These are phyloP conservation scores for Ensete glaucum DNA, from an alignment of 176 grass and related monocot species.

Conservation along the genomic window DNA sequence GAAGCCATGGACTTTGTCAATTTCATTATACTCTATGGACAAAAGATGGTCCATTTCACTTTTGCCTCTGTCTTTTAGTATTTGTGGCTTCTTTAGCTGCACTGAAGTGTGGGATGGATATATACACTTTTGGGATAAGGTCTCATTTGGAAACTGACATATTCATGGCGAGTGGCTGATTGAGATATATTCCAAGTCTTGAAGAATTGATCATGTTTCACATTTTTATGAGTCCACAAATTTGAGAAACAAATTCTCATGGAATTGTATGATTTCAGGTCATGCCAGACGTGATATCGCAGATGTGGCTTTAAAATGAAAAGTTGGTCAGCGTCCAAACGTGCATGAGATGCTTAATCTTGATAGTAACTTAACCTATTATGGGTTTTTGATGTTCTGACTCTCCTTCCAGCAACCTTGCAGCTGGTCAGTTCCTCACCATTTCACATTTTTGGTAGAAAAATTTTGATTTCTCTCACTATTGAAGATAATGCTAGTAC, in stretches of 20 bases:
- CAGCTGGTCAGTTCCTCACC: too few relatives aligned
- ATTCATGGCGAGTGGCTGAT: constrained; percentile 59
- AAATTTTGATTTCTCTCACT: too few relatives aligned
- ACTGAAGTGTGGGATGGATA: constrained; percentile 66
- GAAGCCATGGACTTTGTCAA: constrained; percentile 64
- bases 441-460: too few relatives aligned
- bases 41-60: constrained; percentile 52
- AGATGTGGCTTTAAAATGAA: constrained; percentile 44
- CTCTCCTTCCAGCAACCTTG: too few relatives aligned
- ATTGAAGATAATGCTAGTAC: too few relatives aligned
- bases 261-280: constrained; percentile 89
- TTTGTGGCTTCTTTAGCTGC: constrained; percentile 53
- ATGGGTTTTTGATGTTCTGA: too few relatives aligned
- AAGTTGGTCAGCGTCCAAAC: too few relatives aligned
- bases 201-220: constrained; percentile 72
- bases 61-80: constrained; percentile 63
- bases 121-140: constrained; percentile 70
- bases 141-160: constrained; percentile 45
- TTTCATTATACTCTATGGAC: constrained; percentile 52
- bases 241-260: constrained; percentile 61
- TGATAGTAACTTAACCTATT: too few relatives aligned
- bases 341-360: too few relatives aligned
- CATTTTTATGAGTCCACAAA: constrained; percentile 54
- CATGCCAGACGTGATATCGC: constrained; percentile 61
- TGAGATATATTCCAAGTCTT: constrained; percentile 79